Evolutionary conservation across 352 stramenopile species (phyloP).

Genomic region (Phytopythium vexans): DNA sequence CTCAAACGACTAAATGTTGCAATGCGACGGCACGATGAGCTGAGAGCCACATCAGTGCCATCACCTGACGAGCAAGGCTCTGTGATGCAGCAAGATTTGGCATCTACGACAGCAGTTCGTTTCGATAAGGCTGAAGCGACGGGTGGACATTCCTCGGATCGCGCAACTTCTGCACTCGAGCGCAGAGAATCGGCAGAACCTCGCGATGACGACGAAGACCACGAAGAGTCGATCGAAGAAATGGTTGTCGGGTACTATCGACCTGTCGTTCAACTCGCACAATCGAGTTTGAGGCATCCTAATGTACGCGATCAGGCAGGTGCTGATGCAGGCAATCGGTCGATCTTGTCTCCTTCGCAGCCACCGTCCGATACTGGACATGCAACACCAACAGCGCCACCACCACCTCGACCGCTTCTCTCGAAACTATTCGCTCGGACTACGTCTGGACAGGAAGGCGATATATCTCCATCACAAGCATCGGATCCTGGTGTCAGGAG

Average conservation of each 20-base stretch:
- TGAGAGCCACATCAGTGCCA: neutral
- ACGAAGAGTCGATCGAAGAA: constrained; percentile 12
- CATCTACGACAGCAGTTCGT: too few relatives aligned
- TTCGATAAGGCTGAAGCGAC: too few relatives aligned
- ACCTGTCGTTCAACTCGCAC: constrained; percentile 3
- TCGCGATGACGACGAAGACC: neutral
- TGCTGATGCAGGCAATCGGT: neutral
- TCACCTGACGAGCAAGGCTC: too few relatives aligned
- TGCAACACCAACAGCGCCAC: too few relatives aligned
- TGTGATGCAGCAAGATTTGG: too few relatives aligned
- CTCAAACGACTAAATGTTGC: constrained; percentile 34
- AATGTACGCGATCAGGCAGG: too few relatives aligned
- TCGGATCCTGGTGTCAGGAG: neutral
- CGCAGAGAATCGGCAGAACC: too few relatives aligned
- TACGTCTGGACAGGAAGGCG: constrained; percentile 2
- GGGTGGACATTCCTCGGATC: too few relatives aligned
- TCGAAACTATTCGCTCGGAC: constrained; percentile 20
- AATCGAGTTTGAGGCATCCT: too few relatives aligned
- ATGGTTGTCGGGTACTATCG: constrained; percentile 44
- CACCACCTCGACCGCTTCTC: constrained; percentile 2
- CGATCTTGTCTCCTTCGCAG: neutral
- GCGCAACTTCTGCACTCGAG: too few relatives aligned
- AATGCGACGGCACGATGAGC: constrained; percentile 19
- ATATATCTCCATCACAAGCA: neutral
- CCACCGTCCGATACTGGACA: too few relatives aligned